Evolutionary conservation across 164 flowering plant species (phyloP), one percentile per base, ranked within the genome.

Genomic region (Taxillus chinensis): DNA sequence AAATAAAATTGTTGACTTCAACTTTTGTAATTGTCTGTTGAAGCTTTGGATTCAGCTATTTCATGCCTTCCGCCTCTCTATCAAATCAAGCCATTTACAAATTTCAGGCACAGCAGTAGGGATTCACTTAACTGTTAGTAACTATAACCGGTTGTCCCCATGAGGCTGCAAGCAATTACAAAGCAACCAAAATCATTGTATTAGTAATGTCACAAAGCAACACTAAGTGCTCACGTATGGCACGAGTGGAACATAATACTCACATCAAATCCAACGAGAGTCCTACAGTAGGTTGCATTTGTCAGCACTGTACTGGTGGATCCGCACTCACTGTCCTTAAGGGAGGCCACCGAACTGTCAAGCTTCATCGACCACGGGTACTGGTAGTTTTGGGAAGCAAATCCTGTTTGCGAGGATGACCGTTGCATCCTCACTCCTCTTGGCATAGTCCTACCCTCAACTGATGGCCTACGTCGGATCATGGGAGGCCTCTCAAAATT

Each of bases 321-420:
- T 68, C 96, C 96, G 64, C 96, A 89, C 70, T 89, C 92, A 39
- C 96, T 89, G 10, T 85, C 92, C 60, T 73, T 85, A 42, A 89
- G 80, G 1, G 96, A 89, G 9, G 79, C 81, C 6, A 75, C 54
- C 39, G 98, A 89, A 63, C 77, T 71, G 49, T 90, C 96, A 55
- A 92, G 95, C 83, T 85, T 90, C 62, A 90, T 62, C n/a, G 84
- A 76, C 87, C 90, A 86, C 5, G 97, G 96, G 60, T 81, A 73
- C 4, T 84, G 87, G 56, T 82, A 85, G 11, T 83, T 81, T 45
- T 83, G 86, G 5, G 6, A 16, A 62, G 75, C 80, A 17, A 83
- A 68, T 2, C 92, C 85, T 16, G 85, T 79, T 17, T 90, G 93
- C 1, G 98, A 90, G 66, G 96, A 83, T 61, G 96, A 92, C 16